A percentile compares a stretch with the other conserved stretches of the same genome.
These are phyloP conservation scores for Trichosanthes cucumerina DNA, from an alignment of 306 rosid species.

Conservation along the genomic window DNA sequence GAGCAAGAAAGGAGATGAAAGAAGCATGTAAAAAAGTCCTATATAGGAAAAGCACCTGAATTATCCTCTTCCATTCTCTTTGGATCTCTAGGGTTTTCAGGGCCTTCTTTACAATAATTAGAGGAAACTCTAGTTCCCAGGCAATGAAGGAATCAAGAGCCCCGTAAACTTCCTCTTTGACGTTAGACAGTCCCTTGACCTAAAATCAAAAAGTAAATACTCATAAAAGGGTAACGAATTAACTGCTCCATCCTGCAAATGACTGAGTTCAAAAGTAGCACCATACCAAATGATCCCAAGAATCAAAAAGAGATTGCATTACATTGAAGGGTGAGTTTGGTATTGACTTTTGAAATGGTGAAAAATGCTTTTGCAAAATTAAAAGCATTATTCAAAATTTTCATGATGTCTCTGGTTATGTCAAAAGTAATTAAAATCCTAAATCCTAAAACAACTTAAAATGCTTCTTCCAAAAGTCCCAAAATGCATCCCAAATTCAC, in stretches of 20 bases:
- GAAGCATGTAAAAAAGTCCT: not conserved
- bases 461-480: not conserved
- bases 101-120: slow-evolving; percentile 78
- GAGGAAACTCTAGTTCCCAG: slow-evolving; percentile 93
- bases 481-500: not conserved
- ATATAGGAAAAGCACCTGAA: slow-evolving; percentile 43
- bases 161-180: slow-evolving; percentile 96
- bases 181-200: slow-evolving; percentile 74
- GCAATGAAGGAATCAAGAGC: slow-evolving; percentile 97
- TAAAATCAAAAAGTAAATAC: slow-evolving; percentile 14
- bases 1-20: not conserved
- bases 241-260: not conserved
- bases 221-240: not conserved
- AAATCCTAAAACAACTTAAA: not conserved
- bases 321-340: not conserved
- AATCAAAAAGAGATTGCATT: not conserved
- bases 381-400: not conserved
- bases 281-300: slow-evolving; percentile 1
- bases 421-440: not conserved
- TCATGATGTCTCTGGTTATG: not conserved
- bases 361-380: not conserved
- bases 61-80: slow-evolving; percentile 80
- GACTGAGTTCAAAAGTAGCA: slow-evolving; percentile 2
- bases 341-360: not conserved
- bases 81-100: slow-evolving; percentile 64